Base-by-base conservation (phyloP, 495 filamentous ascomycete genomes). In the Platismatia glauca region DNA sequence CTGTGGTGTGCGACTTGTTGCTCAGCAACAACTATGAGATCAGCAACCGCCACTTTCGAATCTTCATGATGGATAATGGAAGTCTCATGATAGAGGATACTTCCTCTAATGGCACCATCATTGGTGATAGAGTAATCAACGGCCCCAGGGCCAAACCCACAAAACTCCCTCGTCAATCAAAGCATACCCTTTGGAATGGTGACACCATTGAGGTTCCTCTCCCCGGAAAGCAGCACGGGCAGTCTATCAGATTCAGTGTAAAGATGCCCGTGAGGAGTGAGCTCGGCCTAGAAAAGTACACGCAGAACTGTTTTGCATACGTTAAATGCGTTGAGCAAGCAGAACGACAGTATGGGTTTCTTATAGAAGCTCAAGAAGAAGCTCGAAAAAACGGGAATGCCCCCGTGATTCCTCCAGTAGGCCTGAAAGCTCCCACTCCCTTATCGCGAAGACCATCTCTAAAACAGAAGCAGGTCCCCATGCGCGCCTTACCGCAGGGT, bases 11-110 rank as follows among this genome's bases (percentile, higher is more conserved):
- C 70, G 95, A 98, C 71, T 78, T 97, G 38, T 79, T 93, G 29
- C 70, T 77, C 11, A 69, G 75, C 5, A 72, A 76, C 24, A 71
- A 80, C 53, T 72, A 78, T 58, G 82, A 74, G 58, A 77, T 97
- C 43, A 96, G 91, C 73, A 96, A 96, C 70, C 78, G 83, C 16
- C 94, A 98, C 69, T 98, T 96, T 71, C 85, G 90, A 39, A 95
- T 98, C 60, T 95, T 86, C 68, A 74, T 96, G 58, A 97, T 90
- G 60, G 74, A 82, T 5, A 81, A 88, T 55, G 89, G 84, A 15
- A 84, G 87, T 50, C 76, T 97, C 66, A 95, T 98, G 91, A 74
- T 97, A 7, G 85, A 95, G 71, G 94, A 98, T 66, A 80, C 82
- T 59, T 97, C 94, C 0, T 95, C 91, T 0, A 97, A 96, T 66